Evolutionary conservation across 2,329 filamentous ascomycete genomes (phyloP).

Genomic region (Microsporum canis): DNA sequence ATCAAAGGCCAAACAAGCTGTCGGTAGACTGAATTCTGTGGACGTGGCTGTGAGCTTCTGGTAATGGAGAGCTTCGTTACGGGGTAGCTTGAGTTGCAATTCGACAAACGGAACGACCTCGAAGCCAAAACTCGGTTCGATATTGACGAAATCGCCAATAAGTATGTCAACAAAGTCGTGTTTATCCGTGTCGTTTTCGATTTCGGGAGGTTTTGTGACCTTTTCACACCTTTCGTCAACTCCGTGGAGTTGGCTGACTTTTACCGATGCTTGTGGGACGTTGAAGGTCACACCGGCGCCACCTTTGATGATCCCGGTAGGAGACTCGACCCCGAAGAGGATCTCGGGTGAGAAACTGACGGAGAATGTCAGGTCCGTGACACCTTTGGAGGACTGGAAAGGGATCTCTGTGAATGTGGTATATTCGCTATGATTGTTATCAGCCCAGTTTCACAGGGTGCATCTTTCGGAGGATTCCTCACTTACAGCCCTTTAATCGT

Average conservation of each 20-base stretch:
- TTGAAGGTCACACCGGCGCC: conserved; percentile 18
- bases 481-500: not conserved
- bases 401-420: conserved; percentile 14
- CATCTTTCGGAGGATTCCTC: not conserved
- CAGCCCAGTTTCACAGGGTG: not conserved
- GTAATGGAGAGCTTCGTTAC: not conserved
- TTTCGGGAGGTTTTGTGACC: not conserved
- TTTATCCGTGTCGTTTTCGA: not conserved
- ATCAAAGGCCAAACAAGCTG: conserved; percentile 16
- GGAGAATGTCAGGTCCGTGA: conserved; percentile 10
- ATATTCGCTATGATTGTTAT: conserved; percentile 10
- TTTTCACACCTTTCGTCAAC: conserved; percentile 17
- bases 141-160: conserved; percentile 14
- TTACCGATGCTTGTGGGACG: conserved; percentile 17
- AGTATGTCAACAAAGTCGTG: conserved; percentile 5
- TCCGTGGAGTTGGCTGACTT: conserved; percentile 13
- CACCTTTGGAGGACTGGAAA: conserved; percentile 12
- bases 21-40: conserved; percentile 14
- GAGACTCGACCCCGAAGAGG: conserved; percentile 14
- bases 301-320: conserved; percentile 10
- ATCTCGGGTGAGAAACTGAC: conserved; percentile 15
- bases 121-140: conserved; percentile 15
- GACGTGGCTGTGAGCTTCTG: conserved; percentile 8
- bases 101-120: conserved; percentile 15
- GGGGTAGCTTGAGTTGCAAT: conserved; percentile 12